These are phyloP conservation scores for Psophocarpus tetragonolobus DNA, from an alignment of 306 rosid genomes.

Conservation along the genomic window DNA sequence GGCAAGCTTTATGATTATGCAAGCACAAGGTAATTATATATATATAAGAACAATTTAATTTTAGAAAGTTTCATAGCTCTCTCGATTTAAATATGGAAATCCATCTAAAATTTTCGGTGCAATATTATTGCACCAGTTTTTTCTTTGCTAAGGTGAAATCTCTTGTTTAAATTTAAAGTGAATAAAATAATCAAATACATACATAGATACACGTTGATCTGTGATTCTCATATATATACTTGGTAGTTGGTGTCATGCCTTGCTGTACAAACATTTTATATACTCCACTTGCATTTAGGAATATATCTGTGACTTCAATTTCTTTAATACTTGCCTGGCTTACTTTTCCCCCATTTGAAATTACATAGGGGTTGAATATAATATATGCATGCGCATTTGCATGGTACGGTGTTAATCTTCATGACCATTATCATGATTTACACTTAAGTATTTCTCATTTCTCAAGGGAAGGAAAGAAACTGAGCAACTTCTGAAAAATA, in stretches of 20 bases:
- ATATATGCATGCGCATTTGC: constrained; percentile 27
- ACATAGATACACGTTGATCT: neutral
- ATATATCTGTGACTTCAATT: neutral
- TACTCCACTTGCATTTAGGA: constrained; percentile 37
- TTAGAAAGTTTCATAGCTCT: neutral
- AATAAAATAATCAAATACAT: neutral
- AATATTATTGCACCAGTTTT: neutral
- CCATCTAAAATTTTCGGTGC: neutral
- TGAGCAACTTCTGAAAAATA: neutral
- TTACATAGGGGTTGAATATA: constrained; percentile 4
- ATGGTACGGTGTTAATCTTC: constrained; percentile 17
- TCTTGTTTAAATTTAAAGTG: neutral
- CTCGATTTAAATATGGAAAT: neutral
- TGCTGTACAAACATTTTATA: constrained; percentile 14
- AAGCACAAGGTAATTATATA: constrained; percentile 47
- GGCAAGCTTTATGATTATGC: constrained; percentile 51
- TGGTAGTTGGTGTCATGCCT: constrained; percentile 4
- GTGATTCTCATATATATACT: neutral
- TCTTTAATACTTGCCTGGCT: neutral
- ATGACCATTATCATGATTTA: neutral
- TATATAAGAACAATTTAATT: neutral
- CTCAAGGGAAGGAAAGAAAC: neutral
- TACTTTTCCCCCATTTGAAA: neutral
- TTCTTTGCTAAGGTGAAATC: neutral
- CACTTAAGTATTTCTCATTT: constrained; percentile 15